A percentile compares a stretch with the other conserved stretches of the same genome.
phyloP scores from a whole-genome alignment of 129 eudicot species.

The Flaveria linearis region DNA sequence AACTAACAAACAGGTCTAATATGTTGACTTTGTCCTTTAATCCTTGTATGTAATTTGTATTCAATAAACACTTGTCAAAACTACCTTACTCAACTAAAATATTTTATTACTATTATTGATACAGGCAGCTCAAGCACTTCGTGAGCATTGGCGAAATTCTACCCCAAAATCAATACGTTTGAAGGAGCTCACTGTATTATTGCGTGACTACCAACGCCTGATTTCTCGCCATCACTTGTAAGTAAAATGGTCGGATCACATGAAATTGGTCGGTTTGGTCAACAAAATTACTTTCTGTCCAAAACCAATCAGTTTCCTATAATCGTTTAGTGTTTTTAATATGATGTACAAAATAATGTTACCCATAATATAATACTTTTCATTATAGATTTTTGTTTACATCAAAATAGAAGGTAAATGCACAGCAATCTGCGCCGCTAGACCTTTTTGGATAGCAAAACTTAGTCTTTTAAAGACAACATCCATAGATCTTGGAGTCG shows the following conservation, averaged over 20 bases:
- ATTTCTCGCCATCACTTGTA: constrained; percentile 63
- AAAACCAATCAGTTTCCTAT: neutral
- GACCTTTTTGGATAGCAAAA: no score
- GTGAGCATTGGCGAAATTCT: constrained; percentile 77
- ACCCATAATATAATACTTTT: no score
- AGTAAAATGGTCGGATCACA: constrained; percentile 22
- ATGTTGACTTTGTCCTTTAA: constrained; percentile 17
- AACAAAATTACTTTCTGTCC: neutral
- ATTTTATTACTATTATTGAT: neutral
- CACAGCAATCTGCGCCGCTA: no score
- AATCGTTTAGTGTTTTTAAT: neutral
- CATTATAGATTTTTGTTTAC: no score
- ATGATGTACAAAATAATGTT: neutral
- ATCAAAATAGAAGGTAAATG: no score
- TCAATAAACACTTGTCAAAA: neutral
- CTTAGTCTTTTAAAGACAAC: no score
- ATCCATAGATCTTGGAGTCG: no score
- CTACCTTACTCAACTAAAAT: constrained; percentile 7
- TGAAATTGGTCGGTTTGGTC: neutral
- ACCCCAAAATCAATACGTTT: constrained; percentile 53
- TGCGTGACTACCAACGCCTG: constrained; percentile 88
- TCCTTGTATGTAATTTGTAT: neutral
- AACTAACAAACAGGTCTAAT: constrained; percentile 42
- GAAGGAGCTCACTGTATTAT: constrained; percentile 76
- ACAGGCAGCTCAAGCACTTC: constrained; percentile 69